Percentiles rank a stretch among this genome's conserved stretches.
Conservation (phyloP, 2,329 filamentous ascomycete species). For the Aspergillus alliaceus region DNA sequence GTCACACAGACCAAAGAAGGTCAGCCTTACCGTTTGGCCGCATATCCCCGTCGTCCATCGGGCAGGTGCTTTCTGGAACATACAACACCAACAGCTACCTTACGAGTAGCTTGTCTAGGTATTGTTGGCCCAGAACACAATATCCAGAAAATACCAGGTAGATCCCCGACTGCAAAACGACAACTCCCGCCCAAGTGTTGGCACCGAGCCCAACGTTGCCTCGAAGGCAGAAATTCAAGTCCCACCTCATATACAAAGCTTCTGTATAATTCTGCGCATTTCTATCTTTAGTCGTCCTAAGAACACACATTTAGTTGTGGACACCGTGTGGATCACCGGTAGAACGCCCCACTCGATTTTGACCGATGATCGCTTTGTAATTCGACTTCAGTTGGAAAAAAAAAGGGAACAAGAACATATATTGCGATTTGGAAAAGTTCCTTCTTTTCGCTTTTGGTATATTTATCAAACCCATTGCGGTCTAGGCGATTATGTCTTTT, state of each 20-base stretch:
- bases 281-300: neutral
- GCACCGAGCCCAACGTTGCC: neutral
- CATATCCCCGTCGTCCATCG: neutral
- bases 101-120: too few species aligned
- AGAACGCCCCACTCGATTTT: slow-evolving; percentile 11
- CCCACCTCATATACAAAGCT: neutral
- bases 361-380: slow-evolving; percentile 4
- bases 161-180: neutral
- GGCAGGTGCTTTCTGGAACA: neutral
- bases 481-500: slow-evolving; percentile 29
- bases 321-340: slow-evolving; percentile 11
- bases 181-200: neutral
- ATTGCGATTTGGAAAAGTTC: neutral
- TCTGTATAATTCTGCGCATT: neutral
- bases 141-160: neutral
- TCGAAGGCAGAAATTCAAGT: too few species aligned
- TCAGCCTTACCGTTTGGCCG: neutral
- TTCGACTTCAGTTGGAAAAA: neutral
- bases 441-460: neutral
- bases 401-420: neutral
- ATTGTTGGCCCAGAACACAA: neutral
- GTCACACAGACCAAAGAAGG: neutral
- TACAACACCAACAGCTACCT: neutral
- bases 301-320: slow-evolving; percentile 5
- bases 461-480: neutral